Evolutionary conservation across 75 land plant species (phyloP).

Genomic region (Pseudotsuga menziesii): DNA sequence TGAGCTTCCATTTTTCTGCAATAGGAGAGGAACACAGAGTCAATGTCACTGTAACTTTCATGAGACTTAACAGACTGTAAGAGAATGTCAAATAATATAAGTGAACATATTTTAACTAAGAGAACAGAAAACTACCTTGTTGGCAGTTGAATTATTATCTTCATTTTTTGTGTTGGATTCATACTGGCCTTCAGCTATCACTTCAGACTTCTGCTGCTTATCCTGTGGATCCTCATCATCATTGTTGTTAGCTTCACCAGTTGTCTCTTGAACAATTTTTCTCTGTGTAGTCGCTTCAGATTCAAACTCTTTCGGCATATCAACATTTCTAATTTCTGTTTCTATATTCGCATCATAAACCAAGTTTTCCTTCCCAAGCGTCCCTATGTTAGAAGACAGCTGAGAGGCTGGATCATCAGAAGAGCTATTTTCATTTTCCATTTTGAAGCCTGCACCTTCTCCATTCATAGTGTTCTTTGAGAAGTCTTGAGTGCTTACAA

Average conservation of each 20-base stretch:
- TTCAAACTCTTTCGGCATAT: constrained; percentile 1
- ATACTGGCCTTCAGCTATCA: background rate
- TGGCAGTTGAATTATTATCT: background rate
- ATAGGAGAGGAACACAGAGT: background rate
- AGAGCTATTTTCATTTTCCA: background rate
- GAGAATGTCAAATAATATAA: background rate
- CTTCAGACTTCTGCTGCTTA: background rate
- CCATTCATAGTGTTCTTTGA: background rate
- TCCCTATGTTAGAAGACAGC: background rate
- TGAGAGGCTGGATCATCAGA: background rate
- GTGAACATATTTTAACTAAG: background rate
- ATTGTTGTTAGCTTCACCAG: background rate
- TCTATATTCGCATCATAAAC: background rate
- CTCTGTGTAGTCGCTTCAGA: background rate
- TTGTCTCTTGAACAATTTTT: background rate
- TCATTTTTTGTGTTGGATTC: background rate
- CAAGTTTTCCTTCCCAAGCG: background rate
- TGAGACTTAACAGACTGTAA: background rate
- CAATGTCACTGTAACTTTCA: background rate
- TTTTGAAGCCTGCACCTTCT: constrained; percentile 1
- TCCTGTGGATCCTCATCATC: background rate
- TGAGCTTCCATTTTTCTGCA: background rate
- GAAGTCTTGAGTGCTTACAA: background rate
- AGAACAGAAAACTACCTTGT: background rate
- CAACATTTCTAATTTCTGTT: background rate